phyloP scores from a whole-genome alignment of 371 early-diverging fungal species.

The Mortierella polycephala region DNA sequence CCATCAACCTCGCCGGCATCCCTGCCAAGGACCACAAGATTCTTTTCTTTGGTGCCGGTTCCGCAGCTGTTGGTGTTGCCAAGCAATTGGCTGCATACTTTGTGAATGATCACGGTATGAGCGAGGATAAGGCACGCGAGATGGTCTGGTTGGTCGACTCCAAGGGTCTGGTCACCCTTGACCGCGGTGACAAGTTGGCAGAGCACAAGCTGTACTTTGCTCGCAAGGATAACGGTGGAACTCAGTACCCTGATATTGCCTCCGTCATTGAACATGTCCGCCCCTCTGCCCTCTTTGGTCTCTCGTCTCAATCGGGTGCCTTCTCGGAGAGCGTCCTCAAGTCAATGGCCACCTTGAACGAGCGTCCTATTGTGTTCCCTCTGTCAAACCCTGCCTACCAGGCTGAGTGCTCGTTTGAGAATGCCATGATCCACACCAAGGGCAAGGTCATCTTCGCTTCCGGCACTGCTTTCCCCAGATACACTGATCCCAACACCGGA shows the following conservation, averaged over 20 bases:
- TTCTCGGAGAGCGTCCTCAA: slow-evolving; percentile 73
- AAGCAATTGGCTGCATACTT: slow-evolving; percentile 84
- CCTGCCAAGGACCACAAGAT: slow-evolving; percentile 80
- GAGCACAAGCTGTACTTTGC: slow-evolving; percentile 87
- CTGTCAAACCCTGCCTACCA: slow-evolving; percentile 89
- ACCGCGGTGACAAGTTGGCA: slow-evolving; percentile 87
- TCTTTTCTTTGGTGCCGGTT: slow-evolving; percentile 90
- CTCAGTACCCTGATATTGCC: slow-evolving; percentile 74
- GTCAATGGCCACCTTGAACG: slow-evolving; percentile 79
- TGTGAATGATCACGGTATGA: slow-evolving; percentile 68
- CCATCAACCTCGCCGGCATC: slow-evolving; percentile 71
- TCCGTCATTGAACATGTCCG: slow-evolving; percentile 81
- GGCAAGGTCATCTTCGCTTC: slow-evolving; percentile 90
- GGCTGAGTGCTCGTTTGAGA: slow-evolving; percentile 92
- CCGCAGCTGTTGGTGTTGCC: slow-evolving; percentile 92
- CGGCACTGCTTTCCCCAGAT: slow-evolving; percentile 92
- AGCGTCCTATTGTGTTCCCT: slow-evolving; percentile 91
- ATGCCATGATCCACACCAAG: slow-evolving; percentile 84
- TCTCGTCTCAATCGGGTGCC: slow-evolving; percentile 78
- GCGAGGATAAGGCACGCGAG: slow-evolving; percentile 77
- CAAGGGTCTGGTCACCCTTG: slow-evolving; percentile 83
- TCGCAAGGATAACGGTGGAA: slow-evolving; percentile 77
- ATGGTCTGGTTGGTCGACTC: slow-evolving; percentile 90
- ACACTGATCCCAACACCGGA: slow-evolving; percentile 67
- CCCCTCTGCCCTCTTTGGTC: slow-evolving; percentile 87